phyloP scores from a whole-genome alignment of 1,284 basidiomycete species.

The Vanrija humicola region DNA sequence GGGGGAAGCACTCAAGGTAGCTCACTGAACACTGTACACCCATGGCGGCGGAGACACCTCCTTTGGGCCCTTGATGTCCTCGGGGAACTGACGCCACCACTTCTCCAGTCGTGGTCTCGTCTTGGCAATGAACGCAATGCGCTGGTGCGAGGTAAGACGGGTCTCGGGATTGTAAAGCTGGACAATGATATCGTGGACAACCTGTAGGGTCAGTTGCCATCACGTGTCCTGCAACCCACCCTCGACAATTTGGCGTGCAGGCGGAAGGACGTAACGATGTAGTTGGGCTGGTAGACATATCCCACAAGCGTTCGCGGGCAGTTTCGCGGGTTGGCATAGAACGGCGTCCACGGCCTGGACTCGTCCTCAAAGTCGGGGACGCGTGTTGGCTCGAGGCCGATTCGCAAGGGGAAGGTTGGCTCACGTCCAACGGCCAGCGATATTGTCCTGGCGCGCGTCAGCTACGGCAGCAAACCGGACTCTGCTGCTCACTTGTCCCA shows the following conservation, averaged over 20 bases:
- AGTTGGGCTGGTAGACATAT: constrained; percentile 8
- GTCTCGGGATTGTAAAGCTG: constrained; percentile 10
- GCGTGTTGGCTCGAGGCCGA: constrained; percentile 3
- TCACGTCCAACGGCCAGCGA: constrained; percentile 11
- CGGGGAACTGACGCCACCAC: constrained; percentile 6
- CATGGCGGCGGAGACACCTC: constrained; percentile 8
- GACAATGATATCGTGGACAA: constrained; percentile 17
- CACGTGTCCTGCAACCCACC: neutral
- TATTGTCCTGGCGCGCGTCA: constrained; percentile 7
- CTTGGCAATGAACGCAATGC: constrained; percentile 4
- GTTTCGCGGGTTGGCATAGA: constrained; percentile 9
- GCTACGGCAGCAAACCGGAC: neutral
- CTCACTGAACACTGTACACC: constrained; percentile 11
- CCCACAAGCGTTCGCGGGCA: constrained; percentile 5
- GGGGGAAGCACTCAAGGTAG: too few species aligned
- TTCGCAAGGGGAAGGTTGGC: constrained; percentile 9
- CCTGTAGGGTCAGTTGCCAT: neutral
- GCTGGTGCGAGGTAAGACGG: neutral
- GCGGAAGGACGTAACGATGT: constrained; percentile 1
- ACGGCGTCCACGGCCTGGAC: constrained; percentile 10
- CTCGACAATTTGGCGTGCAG: constrained; percentile 2
- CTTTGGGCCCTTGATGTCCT: neutral
- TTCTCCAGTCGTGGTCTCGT: constrained; percentile 6
- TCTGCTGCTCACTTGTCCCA: constrained; percentile 15
- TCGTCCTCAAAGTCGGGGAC: constrained; percentile 15